These are phyloP conservation scores for Extremus antarcticus DNA, from an alignment of 495 filamentous ascomycete species.

Conservation along the genomic window DNA sequence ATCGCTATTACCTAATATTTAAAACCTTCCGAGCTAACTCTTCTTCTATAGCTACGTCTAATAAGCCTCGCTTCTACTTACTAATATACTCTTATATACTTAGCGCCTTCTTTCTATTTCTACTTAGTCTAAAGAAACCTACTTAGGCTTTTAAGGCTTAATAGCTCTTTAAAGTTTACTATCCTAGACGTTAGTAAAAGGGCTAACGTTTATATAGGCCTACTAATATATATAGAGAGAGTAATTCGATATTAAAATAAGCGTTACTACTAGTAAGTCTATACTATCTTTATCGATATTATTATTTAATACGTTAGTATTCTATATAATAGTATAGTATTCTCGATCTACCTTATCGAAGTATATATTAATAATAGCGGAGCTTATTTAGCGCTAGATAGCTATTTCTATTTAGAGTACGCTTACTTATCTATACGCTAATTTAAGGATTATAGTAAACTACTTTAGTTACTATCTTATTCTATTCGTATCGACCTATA, in stretches of 20 bases:
- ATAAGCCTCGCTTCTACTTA: background rate
- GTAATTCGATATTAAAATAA: background rate
- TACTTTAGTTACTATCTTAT: background rate
- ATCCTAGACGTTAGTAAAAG: background rate
- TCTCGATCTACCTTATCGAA: background rate
- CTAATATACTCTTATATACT: background rate
- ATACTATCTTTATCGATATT: background rate
- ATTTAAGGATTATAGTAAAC: background rate
- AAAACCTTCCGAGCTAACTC: background rate
- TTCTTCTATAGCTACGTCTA: background rate
- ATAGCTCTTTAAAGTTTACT: background rate
- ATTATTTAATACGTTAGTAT: background rate
- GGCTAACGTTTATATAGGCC: background rate
- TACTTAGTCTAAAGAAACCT: background rate
- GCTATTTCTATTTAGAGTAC: background rate
- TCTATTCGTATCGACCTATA: background rate
- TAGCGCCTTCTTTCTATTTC: background rate
- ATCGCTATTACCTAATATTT: background rate
- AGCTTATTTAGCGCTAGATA: background rate
- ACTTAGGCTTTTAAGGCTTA: background rate
- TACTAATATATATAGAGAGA: background rate
- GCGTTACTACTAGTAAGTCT: background rate
- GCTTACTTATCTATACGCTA: background rate
- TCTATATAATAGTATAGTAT: background rate
- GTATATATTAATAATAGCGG: background rate